A percentile compares a stretch with the other conserved stretches of the same genome.
phyloP scores from a whole-genome alignment of 2,329 filamentous ascomycete genomes.

The Cladosporium sp. region DNA sequence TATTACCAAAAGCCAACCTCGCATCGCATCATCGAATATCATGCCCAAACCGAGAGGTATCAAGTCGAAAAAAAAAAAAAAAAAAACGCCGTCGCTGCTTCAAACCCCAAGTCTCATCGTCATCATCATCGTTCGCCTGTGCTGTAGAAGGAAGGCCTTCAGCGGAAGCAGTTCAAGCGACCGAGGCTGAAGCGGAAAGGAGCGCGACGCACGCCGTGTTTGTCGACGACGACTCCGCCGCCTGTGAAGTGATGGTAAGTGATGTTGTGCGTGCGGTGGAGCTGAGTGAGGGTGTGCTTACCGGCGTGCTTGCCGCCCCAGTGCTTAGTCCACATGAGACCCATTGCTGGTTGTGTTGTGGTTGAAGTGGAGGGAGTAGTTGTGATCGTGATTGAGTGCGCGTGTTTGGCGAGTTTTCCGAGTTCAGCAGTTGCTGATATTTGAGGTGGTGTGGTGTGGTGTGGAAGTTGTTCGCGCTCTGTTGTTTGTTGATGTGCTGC shows the following conservation, averaged over 20 bases:
- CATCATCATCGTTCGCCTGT: background rate
- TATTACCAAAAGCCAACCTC: background rate
- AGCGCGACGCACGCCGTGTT: constrained; percentile 45
- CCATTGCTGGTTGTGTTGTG: constrained; percentile 29
- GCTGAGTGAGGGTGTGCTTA: constrained; percentile 21
- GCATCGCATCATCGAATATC: too few relatives aligned
- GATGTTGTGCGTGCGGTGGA: background rate
- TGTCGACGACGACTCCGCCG: constrained; percentile 47
- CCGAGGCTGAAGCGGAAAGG: constrained; percentile 47
- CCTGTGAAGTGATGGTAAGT: constrained; percentile 26
- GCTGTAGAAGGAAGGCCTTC: background rate
- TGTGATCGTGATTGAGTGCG: background rate
- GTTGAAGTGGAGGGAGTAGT: background rate
- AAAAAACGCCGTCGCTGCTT: background rate
- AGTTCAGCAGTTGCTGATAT: background rate
- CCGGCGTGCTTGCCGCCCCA: constrained; percentile 39
- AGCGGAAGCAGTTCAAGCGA: constrained; percentile 46
- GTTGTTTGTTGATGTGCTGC: too few relatives aligned
- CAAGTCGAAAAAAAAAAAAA: too few relatives aligned
- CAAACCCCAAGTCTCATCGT: background rate
- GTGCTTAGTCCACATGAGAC: constrained; percentile 43
- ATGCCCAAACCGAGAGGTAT: too few relatives aligned
- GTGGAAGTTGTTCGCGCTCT: background rate
- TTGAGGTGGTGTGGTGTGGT: background rate
- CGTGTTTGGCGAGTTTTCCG: background rate